phyloP scores from a whole-genome alignment of 2,329 filamentous ascomycete species.

The Plenodomus tracheiphilus region DNA sequence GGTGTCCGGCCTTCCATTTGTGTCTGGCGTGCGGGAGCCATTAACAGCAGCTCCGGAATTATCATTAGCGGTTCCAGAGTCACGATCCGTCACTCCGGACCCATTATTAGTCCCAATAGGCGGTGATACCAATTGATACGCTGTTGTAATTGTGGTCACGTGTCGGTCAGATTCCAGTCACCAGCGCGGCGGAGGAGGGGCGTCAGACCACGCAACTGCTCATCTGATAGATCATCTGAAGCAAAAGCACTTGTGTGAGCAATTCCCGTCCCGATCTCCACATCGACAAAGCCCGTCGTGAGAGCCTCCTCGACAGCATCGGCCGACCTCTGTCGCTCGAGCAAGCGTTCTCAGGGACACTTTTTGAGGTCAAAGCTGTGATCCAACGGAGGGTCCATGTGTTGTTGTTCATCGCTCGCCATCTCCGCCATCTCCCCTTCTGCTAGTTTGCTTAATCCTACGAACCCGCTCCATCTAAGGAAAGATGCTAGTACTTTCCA shows the following conservation, averaged over 20 bases:
- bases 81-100: too few relatives aligned
- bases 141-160: not conserved
- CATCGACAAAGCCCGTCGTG: not conserved
- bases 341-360: not conserved
- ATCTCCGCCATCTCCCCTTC: not conserved
- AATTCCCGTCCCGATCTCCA: not conserved
- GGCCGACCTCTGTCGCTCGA: not conserved
- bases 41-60: too few relatives aligned
- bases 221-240: not conserved
- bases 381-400: not conserved
- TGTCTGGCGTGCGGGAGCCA: too few relatives aligned
- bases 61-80: too few relatives aligned
- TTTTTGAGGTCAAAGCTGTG: constrained; percentile 9
- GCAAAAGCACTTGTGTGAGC: not conserved
- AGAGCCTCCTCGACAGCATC: not conserved
- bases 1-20: too few relatives aligned
- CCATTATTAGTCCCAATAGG: too few relatives aligned
- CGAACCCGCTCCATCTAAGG: constrained; percentile 7
- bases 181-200: not conserved
- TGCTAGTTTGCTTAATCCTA: not conserved
- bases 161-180: not conserved
- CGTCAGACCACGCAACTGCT: not conserved
- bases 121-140: not conserved
- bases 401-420: not conserved
- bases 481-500: constrained; percentile 17